Base-by-base conservation (phyloP, 371 early-diverging fungal species). In the Mortierella sp. region DNA sequence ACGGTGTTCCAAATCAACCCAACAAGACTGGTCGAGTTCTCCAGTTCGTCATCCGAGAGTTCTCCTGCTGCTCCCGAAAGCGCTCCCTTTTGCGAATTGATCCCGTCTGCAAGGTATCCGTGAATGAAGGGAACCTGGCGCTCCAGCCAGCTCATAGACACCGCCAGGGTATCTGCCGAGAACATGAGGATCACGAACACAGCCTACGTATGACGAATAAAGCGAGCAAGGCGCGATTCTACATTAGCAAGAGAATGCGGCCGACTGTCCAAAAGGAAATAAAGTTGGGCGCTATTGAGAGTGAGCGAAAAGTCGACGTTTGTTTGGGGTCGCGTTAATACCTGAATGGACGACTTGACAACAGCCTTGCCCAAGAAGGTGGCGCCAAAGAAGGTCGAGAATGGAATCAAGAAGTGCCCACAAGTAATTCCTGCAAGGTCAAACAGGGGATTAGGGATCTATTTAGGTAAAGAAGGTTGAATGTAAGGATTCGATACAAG, bases 371-470 rank as follows among this genome's bases (percentile, higher is more conserved):
- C 98, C 28, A 98, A 78, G 75, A 98, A 93, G 0, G 98, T 98
- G 0, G 98, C 98, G 8, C 96, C 96, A 89, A 97, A 97, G 87
- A 98, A 98, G 8, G 97, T 97, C 74, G 91, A 90, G 85, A 98
- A 97, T 28, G 97, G 96, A 8, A 98, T 91, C 71, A 93, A 77
- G 81, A 96, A 97, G 82, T 96, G 95, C 1, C 98, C 98, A 82
- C 98, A 97, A 4, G 95, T 93, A 67, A 98, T 97, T 40, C 98
- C 98, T 53, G 98, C 98, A 51, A 98, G 90, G 83, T 98, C 98
- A 88, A 98, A 98, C 48, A 98, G 87, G n/a, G 98, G 98, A 78
- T 98, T 98, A 14, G 98, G 98, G 69, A 98, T 96, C 89, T 94
- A 87, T 2, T 4, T 6, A 40, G 43, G 43, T 40, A 40, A 40